phyloP scores from a whole-genome alignment of 1,139 yeast genomes.

The Suhomyces terraborum region DNA sequence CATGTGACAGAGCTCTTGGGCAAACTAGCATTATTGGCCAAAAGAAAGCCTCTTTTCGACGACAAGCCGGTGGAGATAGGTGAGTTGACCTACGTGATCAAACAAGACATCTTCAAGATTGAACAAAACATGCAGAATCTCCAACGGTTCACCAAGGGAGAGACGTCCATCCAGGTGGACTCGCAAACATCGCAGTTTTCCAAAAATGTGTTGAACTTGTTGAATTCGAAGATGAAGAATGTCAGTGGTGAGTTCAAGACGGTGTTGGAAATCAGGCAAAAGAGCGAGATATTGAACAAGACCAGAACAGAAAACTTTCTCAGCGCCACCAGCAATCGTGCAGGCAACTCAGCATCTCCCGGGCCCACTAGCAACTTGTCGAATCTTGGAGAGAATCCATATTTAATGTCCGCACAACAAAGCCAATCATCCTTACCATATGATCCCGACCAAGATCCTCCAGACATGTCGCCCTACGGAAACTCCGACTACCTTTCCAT shows the following conservation, averaged over 20 bases:
- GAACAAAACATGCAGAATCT: slow-evolving; percentile 74
- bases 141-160: slow-evolving; percentile 56
- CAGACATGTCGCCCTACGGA: slow-evolving; percentile 24
- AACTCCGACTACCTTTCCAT: slow-evolving; percentile 53
- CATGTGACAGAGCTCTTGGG: slow-evolving; percentile 83
- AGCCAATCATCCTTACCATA: slow-evolving; percentile 28
- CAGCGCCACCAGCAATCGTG: slow-evolving; percentile 46
- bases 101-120: slow-evolving; percentile 86
- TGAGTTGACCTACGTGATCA: slow-evolving; percentile 88
- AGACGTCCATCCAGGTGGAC: slow-evolving; percentile 48
- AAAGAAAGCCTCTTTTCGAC: slow-evolving; percentile 88
- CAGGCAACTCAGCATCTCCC: slow-evolving; percentile 31
- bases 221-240: slow-evolving; percentile 87
- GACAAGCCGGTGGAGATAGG: slow-evolving; percentile 94
- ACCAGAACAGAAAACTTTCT: slow-evolving; percentile 84
- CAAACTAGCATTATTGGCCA: slow-evolving; percentile 81
- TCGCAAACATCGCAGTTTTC: slow-evolving; percentile 70
- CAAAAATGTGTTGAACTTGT: slow-evolving; percentile 80
- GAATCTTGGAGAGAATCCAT: slow-evolving; percentile 45
- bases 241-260: slow-evolving; percentile 89
- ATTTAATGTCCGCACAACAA: slow-evolving; percentile 29
- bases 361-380: slow-evolving; percentile 24
- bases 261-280: slow-evolving; percentile 85
- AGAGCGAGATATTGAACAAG: slow-evolving; percentile 78
- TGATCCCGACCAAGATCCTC: slow-evolving; percentile 39